These are phyloP conservation scores for Effrenium voratum DNA, from an alignment of 73 alveolate species.

Conservation along the genomic window DNA sequence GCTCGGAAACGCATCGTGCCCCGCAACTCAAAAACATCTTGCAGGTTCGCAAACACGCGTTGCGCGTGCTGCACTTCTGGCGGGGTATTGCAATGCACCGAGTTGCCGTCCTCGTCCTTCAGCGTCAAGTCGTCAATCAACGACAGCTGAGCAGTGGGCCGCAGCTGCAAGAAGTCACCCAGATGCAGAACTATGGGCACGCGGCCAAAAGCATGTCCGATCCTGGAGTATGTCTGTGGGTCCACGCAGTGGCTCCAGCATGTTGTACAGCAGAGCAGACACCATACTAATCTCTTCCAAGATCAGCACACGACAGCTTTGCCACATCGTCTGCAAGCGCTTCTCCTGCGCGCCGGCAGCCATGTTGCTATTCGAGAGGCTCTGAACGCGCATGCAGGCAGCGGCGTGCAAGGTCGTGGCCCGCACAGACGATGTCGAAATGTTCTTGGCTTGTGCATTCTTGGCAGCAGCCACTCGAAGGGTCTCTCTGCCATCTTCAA, in stretches of 20 bases:
- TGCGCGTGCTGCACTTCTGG: constrained; percentile 59
- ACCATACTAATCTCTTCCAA: constrained; percentile 61
- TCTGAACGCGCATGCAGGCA: background rate
- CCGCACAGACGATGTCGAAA: background rate
- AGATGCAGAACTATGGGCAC: constrained; percentile 36
- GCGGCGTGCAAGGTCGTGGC: constrained; percentile 49
- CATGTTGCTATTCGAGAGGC: background rate
- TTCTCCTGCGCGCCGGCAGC: constrained; percentile 36
- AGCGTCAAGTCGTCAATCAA: background rate
- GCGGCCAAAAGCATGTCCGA: constrained; percentile 34
- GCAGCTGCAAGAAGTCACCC: constrained; percentile 41
- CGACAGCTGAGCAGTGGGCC: constrained; percentile 18
- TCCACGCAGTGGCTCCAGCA: constrained; percentile 18
- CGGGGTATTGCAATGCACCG: background rate
- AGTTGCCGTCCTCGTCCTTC: constrained; percentile 14
- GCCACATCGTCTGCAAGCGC: background rate
- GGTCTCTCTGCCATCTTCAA: background rate
- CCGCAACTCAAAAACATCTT: constrained; percentile 40
- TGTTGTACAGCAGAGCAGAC: constrained; percentile 15
- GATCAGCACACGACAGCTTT: background rate
- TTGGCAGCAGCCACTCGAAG: constrained; percentile 35
- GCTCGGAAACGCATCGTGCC: constrained; percentile 40
- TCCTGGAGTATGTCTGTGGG: background rate
- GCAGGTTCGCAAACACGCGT: background rate
- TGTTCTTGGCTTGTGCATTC: constrained; percentile 26